Base-by-base conservation (phyloP, 495 filamentous ascomycete species). In the Darksidea phi region DNA sequence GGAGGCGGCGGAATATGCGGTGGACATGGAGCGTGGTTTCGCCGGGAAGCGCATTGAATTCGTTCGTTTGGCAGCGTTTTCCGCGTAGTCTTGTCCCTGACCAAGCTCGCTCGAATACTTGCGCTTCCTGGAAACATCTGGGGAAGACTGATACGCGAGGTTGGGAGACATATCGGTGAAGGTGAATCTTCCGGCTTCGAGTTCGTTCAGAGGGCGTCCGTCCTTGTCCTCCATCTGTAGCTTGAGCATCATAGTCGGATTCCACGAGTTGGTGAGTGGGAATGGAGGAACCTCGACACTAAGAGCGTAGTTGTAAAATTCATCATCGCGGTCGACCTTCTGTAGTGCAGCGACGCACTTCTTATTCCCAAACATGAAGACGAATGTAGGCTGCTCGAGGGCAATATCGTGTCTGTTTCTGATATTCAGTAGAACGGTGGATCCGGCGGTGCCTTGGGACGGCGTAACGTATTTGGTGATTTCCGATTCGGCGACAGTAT, bases 181-280 rank as follows among this genome's bases (percentile, higher is more conserved):
- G 2, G 84, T 86, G 71, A 95, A 97, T 15, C 79, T 77, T 63
- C 90, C 92, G 32, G 90, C 83, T 55, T 90, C 85, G 13, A 86
- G 75, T 11, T 82, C 80, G 7, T 82, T 79, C 18, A 88, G 69
- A 55, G 80, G 76, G 55, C 82, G 80, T 6, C 87, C 87, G 46
- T 80, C 78, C 23, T 84, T 79, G 43, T 80, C 81, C 58, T 93
- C 87, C 68, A 95, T 81, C 13, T 84, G 73, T 45, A 97, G 78
- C 61, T 81, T 82, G 50, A 97, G 70, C 24, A 89, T 88, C 25
- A 96, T 85, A 38, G 84, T 77, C 42, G 84, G 77, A 23, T 85
- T 84, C 11, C 80, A 75, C 45, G 82, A 88, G 34, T 82, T 80
- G 17, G 89, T 96, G 42, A 77, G 73, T 47, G 83, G 72, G 54